Percentiles rank a stretch among this genome's conserved stretches.
Conservation (phyloP, 2,329 filamentous ascomycete genomes). For the Metarhizium brunneum region DNA sequence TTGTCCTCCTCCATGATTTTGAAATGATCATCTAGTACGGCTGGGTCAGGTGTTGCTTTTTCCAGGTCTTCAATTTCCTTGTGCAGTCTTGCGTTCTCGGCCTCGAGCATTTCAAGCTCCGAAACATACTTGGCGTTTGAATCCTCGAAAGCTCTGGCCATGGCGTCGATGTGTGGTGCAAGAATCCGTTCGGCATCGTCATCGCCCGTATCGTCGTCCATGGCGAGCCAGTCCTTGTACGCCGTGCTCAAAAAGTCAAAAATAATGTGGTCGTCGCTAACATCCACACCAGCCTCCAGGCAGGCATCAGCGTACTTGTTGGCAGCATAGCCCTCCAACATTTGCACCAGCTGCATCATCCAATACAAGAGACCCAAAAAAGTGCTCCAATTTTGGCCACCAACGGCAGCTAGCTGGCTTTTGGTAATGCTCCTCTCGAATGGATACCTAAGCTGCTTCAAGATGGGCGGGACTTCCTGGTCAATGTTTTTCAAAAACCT, state of each 20-base stretch:
- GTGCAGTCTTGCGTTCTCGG: conserved; percentile 69
- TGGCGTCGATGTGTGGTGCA: conserved; percentile 73
- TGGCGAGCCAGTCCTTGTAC: conserved; percentile 88
- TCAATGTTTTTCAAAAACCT: conserved; percentile 92
- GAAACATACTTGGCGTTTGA: conserved; percentile 78
- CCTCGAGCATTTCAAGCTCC: conserved; percentile 78
- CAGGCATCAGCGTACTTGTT: conserved; percentile 87
- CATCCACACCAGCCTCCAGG: conserved; percentile 77
- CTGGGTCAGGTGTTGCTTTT: conserved; percentile 75
- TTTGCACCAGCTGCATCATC: conserved; percentile 97
- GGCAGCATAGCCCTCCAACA: conserved; percentile 74
- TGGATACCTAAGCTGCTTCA: conserved; percentile 90
- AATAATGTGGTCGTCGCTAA: conserved; percentile 83
- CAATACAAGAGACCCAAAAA: conserved; percentile 92
- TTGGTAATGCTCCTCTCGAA: conserved; percentile 95
- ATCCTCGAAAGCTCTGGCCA: conserved; percentile 80
- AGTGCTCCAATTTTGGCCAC: conserved; percentile 93
- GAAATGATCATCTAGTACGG: conserved; percentile 78
- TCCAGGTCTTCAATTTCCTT: conserved; percentile 86
- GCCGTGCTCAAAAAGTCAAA: conserved; percentile 85
- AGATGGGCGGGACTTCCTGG: conserved; percentile 81
- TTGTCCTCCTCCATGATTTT: conserved; percentile 92
- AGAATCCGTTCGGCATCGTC: conserved; percentile 74
- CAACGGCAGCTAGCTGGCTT: conserved; percentile 88
- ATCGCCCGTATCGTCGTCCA: conserved; percentile 80